Evolutionary conservation across 129 eudicot genomes (phyloP), one percentile per base, ranked within the genome.

Genomic region (Arctium lappa): DNA sequence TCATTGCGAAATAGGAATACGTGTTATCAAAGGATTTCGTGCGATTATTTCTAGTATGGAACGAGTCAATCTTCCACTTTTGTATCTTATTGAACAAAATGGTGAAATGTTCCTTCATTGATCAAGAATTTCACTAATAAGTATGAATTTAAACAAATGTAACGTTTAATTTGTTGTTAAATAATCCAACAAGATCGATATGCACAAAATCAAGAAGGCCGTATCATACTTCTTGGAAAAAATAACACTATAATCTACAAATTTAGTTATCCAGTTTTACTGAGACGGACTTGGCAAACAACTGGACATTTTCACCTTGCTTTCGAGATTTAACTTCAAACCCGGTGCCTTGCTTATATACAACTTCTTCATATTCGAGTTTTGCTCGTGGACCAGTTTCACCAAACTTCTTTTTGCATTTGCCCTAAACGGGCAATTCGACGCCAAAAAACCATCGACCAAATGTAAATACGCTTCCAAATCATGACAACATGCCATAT

Each of bases 401-500:
- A 77, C 79, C 70, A 95, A 82, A 79, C 99, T 95, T 72, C 99
- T 89, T 85, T 95, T 95, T 3, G 99, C 97, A 65, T 95, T 93
- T 7, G 91, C 75, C 80, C 99, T 88, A 42, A 95, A 95, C 5
- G 99, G 97, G 69, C 93, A 91, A 70, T 89, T 87, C 5, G 99
- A 90, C 0, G 91, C 94, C 89, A 91, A 72, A 63, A 88, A 95
- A 27, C 99, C 99, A 77, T 95, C 99, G 27, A 95, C 99, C 76
- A 95, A 76, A 65, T 95, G 99, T 40, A 95, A 44, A 83, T 95
- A 95, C 1, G 99, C 97, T 80, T 95, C 99, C 82, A 95, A 80
- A 77, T 95, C 99, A 85, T 95, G 99, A 74, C 99, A 95, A 50
- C 99, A 95, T 2, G 97, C 97, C 38, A 93, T 91, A 22, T 95